Base-by-base conservation (phyloP, 2,329 filamentous ascomycete genomes). In the Xylaria sp. region DNA sequence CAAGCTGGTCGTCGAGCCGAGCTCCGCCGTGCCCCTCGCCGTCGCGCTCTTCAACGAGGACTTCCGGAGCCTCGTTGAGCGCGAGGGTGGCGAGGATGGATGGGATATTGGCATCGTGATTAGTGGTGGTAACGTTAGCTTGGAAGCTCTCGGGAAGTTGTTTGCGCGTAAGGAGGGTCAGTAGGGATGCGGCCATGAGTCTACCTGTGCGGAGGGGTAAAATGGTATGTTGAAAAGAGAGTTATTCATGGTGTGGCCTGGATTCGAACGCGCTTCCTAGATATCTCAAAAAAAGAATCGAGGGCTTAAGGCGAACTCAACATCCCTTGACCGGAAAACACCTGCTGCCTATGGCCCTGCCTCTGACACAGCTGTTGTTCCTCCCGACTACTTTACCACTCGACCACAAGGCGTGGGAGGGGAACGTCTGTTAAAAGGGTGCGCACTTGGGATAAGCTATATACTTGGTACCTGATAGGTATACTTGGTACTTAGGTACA, bases 1-100 rank as follows among this genome's bases (percentile, higher is more conserved):
- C 85, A 97, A 98, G 87, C 81, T 97, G 53, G 89, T 97, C 25
- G 89, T 97, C 13, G 95, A 98, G 84, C 95, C 95, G 25, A 94
- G 91, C 79, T 88, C 92, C 0, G 93, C 90, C 2, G 94, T 97
- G n/a, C 88, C 89, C 1, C 78, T 98, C 66, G 96, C 95, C 0
- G 92, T 92, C 7, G 90, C 89, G 59, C 81, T 98, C 71, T 97
- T 88, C 71, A 91, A 97, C 77, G 92, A 96, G 79, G 92, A 94
- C 3, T 97, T 97, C 69, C 82, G 93, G 65, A 77, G 75, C 13
- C 79, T 90, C 79, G 91, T 94, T 10, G 89, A 93, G 81, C 78
- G 75, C 66, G 91, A 94, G 78, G 91, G 83, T 0, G 92, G 92
- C 0, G 84, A 87, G 59, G 83, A 86, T 13, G 93, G 92, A 0